A percentile compares a stretch with the other conserved stretches of the same genome.
These are phyloP conservation scores for Leptographium lundbergii DNA, from an alignment of 2,329 filamentous ascomycete species.

Conservation along the genomic window DNA sequence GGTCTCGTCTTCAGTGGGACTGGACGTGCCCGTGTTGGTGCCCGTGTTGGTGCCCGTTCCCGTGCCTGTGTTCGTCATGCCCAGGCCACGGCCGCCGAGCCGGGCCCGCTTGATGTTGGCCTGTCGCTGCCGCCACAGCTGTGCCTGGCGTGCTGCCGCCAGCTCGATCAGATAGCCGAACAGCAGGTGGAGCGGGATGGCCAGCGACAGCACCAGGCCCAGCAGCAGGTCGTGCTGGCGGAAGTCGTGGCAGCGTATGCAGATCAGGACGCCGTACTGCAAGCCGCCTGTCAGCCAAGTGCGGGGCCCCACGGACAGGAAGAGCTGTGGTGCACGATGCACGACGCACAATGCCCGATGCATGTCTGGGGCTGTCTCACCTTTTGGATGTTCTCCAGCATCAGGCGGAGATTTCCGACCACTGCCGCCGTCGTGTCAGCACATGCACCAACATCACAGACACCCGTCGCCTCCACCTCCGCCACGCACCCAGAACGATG, in stretches of 20 bases:
- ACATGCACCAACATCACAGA: not conserved
- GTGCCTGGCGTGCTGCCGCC: conserved; percentile 67
- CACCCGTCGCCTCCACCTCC: not conserved
- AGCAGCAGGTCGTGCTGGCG: conserved; percentile 63
- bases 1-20: conserved; percentile 47
- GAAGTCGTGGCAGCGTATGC: conserved; percentile 81
- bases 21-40: conserved; percentile 24
- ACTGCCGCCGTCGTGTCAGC: conserved; percentile 39
- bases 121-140: conserved; percentile 45
- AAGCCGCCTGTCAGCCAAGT: not conserved
- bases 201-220: conserved; percentile 66
- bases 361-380: conserved; percentile 25
- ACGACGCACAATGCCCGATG: not conserved
- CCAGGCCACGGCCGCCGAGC: not conserved
- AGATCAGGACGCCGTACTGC: conserved; percentile 89
- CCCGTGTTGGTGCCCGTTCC: too few relatives aligned
- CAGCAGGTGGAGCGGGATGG: conserved; percentile 84
- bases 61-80: too few relatives aligned
- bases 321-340: not conserved
- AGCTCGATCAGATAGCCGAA: conserved; percentile 84
- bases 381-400: conserved; percentile 96
- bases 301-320: not conserved
- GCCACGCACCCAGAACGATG: conserved; percentile 63
- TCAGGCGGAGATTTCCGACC: conserved; percentile 82
- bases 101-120: not conserved